These are phyloP conservation scores for Alternaria atra DNA, from an alignment of 2,329 filamentous ascomycete genomes.

Conservation along the genomic window DNA sequence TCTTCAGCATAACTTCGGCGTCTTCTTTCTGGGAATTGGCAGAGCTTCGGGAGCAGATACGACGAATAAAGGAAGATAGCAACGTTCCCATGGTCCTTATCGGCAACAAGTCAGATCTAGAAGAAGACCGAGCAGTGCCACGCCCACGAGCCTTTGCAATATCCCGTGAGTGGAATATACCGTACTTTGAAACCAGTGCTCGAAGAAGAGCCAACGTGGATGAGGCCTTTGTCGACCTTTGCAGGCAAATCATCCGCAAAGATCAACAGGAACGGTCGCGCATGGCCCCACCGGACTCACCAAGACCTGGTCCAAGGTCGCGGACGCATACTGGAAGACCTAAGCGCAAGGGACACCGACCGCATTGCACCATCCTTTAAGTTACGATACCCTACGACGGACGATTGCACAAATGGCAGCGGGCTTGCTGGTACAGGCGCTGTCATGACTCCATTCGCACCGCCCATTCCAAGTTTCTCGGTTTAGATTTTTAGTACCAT, in stretches of 20 bases:
- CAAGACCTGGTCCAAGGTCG: constrained; percentile 20
- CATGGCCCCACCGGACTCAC: constrained; percentile 28
- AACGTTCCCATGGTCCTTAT: constrained; percentile 88
- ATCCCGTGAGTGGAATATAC: constrained; percentile 86
- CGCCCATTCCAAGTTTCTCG: constrained; percentile 14
- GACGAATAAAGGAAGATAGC: constrained; percentile 89
- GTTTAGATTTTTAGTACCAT: constrained; percentile 21
- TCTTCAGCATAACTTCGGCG: constrained; percentile 88
- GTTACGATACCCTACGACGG: constrained; percentile 33
- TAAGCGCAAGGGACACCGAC: constrained; percentile 27
- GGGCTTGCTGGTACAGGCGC: constrained; percentile 37
- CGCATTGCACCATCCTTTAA: constrained; percentile 42
- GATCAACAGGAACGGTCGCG: constrained; percentile 62
- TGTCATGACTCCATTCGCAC: constrained; percentile 13
- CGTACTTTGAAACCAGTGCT: constrained; percentile 91
- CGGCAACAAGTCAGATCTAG: constrained; percentile 89
- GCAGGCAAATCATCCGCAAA: constrained; percentile 80
- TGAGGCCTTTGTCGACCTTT: constrained; percentile 86
- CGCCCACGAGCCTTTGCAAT: constrained; percentile 82
- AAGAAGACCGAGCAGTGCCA: constrained; percentile 82
- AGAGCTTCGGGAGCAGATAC: constrained; percentile 86
- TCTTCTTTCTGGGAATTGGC: constrained; percentile 84
- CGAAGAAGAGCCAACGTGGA: constrained; percentile 86
- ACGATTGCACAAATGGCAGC: constrained; percentile 25
- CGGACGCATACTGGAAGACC: constrained; percentile 16